Conservation (phyloP, 1,284 basidiomycete genomes). For the Sutorius eximius region DNA sequence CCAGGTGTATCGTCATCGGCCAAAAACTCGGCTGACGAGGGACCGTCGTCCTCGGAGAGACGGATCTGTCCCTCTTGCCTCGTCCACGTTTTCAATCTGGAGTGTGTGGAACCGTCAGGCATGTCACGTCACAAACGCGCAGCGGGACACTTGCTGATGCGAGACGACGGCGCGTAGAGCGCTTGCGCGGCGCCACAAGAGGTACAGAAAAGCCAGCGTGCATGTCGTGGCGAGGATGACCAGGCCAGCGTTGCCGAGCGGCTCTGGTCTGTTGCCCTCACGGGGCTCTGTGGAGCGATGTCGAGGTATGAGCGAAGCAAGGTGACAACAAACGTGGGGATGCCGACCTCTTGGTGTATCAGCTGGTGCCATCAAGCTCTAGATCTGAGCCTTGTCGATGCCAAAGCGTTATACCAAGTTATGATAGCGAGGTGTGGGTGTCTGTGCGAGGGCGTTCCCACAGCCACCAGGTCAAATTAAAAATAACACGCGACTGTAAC, state of each 20-base stretch:
- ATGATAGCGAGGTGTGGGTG: background rate
- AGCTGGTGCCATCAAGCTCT: conserved; percentile 21
- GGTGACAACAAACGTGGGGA: background rate
- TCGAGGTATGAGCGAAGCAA: background rate
- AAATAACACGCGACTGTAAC: conserved; percentile 11
- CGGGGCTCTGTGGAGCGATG: conserved; percentile 51
- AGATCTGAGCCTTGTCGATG: background rate
- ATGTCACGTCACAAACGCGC: background rate
- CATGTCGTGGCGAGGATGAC: conserved; percentile 62
- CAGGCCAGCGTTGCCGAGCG: conserved; percentile 55
- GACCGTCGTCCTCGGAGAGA: conserved; percentile 71
- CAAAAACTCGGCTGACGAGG: conserved; percentile 63
- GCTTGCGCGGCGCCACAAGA: conserved; percentile 66
- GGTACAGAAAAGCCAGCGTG: conserved; percentile 57
- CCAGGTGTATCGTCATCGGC: conserved; percentile 51
- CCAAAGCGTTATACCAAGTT: background rate
- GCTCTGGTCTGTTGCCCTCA: conserved; percentile 61
- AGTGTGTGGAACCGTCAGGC: background rate
- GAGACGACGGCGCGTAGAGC: conserved; percentile 59
- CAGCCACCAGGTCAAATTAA: background rate
- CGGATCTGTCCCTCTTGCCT: conserved; percentile 59
- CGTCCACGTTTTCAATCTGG: conserved; percentile 61
- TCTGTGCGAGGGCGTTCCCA: background rate
- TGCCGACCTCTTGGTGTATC: conserved; percentile 28
- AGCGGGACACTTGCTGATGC: conserved; percentile 51